Evolutionary conservation across 768 basidiomycete species (phyloP).

Genomic region (Galerina marginata): DNA sequence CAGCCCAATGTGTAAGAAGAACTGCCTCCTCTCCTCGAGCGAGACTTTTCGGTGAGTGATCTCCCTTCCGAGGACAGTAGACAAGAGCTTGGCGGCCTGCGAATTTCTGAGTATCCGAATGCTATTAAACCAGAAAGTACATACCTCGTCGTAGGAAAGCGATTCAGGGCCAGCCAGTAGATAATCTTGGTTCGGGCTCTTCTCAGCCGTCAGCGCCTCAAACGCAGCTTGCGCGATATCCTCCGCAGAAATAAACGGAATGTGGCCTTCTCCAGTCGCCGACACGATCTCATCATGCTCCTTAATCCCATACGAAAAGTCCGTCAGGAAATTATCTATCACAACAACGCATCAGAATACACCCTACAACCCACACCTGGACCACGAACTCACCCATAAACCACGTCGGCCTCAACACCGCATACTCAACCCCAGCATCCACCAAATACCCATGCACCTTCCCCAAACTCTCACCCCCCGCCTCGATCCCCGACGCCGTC

Average conservation of each 20-base stretch:
- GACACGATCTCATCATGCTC: slow-evolving; percentile 23
- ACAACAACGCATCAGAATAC: not conserved
- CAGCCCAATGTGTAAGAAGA: not conserved
- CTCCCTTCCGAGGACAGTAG: slow-evolving; percentile 26
- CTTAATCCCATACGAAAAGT: slow-evolving; percentile 25
- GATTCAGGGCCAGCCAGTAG: slow-evolving; percentile 14
- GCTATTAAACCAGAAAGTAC: not conserved
- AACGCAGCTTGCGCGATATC: slow-evolving; percentile 35
- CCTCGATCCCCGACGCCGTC: slow-evolving; percentile 22
- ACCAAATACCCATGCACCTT: slow-evolving; percentile 32
- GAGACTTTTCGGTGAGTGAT: slow-evolving; percentile 28
- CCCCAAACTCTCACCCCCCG: slow-evolving; percentile 23
- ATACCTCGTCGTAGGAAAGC: slow-evolving; percentile 18
- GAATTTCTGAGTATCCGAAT: not conserved
- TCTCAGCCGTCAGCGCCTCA: slow-evolving; percentile 25
- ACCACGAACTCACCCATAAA: slow-evolving; percentile 30
- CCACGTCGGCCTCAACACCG: slow-evolving; percentile 34
- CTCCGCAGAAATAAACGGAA: slow-evolving; percentile 29
- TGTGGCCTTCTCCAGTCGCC: slow-evolving; percentile 22
- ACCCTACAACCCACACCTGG: not conserved
- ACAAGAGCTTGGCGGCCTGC: slow-evolving; percentile 29
- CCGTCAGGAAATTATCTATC: slow-evolving; percentile 34
- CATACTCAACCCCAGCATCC: slow-evolving; percentile 27
- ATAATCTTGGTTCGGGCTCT: slow-evolving; percentile 13
- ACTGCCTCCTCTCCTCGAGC: slow-evolving; percentile 10